Evolutionary conservation across 2,329 filamentous ascomycete genomes (phyloP).

Genomic region (Ascochyta clinopodiicola): DNA sequence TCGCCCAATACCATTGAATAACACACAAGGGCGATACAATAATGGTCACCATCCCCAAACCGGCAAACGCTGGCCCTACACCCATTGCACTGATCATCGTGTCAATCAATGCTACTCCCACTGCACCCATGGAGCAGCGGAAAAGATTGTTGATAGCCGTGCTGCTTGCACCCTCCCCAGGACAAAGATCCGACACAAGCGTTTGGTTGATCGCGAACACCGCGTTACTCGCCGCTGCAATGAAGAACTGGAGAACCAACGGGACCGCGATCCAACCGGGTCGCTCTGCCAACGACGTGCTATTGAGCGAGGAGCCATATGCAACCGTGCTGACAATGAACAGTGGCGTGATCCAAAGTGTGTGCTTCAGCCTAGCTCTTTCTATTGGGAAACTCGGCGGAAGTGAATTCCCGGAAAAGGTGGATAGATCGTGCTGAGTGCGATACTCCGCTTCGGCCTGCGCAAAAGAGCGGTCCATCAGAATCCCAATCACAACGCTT

Average conservation of each 20-base stretch:
- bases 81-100: constrained; percentile 65
- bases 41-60: constrained; percentile 15
- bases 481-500: constrained; percentile 50
- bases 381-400: background rate
- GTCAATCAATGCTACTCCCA: constrained; percentile 65
- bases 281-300: constrained; percentile 29
- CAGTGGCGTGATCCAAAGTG: background rate
- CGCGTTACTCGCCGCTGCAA: constrained; percentile 45
- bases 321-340: background rate
- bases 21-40: background rate
- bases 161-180: constrained; percentile 65
- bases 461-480: constrained; percentile 53
- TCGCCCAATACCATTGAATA: background rate
- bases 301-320: constrained; percentile 31
- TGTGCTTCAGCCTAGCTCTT: background rate
- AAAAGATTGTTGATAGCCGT: constrained; percentile 70
- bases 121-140: constrained; percentile 67
- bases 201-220: constrained; percentile 64
- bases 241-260: constrained; percentile 34
- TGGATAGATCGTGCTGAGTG: constrained; percentile 14
- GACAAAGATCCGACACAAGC: constrained; percentile 69
- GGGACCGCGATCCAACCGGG: constrained; percentile 22
- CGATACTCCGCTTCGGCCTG: constrained; percentile 42
- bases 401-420: background rate
- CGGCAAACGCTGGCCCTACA: constrained; percentile 57